Conservation (phyloP, 257 asterid genomes). For the Nicotiana otophora region DNA sequence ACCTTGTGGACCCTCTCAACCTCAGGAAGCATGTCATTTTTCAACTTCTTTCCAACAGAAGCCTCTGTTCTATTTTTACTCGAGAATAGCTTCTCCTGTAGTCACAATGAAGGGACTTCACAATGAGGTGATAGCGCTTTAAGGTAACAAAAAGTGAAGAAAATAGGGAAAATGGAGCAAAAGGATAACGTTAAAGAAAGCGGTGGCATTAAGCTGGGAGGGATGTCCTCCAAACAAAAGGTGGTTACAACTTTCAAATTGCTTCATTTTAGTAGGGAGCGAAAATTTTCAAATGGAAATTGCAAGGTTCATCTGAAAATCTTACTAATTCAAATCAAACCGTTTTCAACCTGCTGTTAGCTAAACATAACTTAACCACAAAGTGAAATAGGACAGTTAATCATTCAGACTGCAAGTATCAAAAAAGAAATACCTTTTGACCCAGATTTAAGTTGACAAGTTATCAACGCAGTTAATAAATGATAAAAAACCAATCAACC, state of each 20-base stretch:
- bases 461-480: background rate
- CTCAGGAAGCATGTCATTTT: constrained; percentile 81
- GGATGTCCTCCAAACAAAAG: background rate
- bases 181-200: background rate
- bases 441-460: background rate
- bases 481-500: background rate
- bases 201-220: background rate
- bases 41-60: constrained; percentile 84
- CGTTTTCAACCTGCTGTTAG: background rate
- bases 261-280: background rate
- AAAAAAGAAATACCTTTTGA: background rate
- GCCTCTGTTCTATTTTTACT: constrained; percentile 91
- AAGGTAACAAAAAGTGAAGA: background rate
- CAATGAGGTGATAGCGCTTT: background rate
- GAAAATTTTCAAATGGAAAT: background rate
- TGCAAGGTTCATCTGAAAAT: background rate
- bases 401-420: background rate
- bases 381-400: background rate
- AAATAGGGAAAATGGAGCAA: background rate
- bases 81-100: constrained; percentile 80
- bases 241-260: background rate
- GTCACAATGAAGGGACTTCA: constrained; percentile 11
- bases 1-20: constrained; percentile 96
- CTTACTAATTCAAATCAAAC: background rate
- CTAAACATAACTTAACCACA: background rate